These are phyloP conservation scores for Populus hybrid DNA, from an alignment of 441 rosid genomes.

Conservation along the genomic window DNA sequence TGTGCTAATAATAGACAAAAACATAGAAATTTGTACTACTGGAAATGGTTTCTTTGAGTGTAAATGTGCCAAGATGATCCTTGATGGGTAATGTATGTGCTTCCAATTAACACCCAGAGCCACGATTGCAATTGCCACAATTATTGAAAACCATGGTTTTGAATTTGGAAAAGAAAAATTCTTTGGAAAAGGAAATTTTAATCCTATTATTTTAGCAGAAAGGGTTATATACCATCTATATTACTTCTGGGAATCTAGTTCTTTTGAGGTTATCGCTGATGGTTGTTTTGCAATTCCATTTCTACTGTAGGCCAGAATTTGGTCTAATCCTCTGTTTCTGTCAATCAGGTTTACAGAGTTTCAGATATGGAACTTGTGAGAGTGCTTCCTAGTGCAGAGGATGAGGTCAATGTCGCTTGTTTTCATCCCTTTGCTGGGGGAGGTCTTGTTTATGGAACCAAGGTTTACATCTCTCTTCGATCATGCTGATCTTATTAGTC, in stretches of 20 bases:
- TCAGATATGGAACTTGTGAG: slow-evolving; percentile 91
- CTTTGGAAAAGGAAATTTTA: neutral
- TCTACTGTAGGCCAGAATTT: neutral
- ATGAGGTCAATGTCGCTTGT: slow-evolving; percentile 92
- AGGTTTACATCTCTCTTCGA: slow-evolving; percentile 37
- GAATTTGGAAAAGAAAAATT: neutral
- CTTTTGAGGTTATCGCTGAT: neutral
- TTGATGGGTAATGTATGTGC: neutral
- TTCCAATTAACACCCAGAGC: neutral
- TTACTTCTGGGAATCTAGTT: neutral
- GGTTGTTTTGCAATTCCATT: neutral
- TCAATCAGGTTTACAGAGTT: slow-evolving; percentile 74
- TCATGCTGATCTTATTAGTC: neutral
- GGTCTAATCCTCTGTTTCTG: slow-evolving; percentile 9
- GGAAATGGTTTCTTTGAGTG: neutral
- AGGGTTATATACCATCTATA: neutral
- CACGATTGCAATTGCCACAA: neutral
- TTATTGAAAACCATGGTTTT: neutral
- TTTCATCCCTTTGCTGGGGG: slow-evolving; percentile 86
- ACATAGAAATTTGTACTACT: neutral
- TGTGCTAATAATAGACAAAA: neutral
- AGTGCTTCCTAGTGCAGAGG: slow-evolving; percentile 90
- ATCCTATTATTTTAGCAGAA: neutral
- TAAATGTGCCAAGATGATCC: neutral
- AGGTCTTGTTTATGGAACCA: slow-evolving; percentile 95